Conservation (phyloP, 805 yeast genomes). For the Yarrowia hollandica region DNA sequence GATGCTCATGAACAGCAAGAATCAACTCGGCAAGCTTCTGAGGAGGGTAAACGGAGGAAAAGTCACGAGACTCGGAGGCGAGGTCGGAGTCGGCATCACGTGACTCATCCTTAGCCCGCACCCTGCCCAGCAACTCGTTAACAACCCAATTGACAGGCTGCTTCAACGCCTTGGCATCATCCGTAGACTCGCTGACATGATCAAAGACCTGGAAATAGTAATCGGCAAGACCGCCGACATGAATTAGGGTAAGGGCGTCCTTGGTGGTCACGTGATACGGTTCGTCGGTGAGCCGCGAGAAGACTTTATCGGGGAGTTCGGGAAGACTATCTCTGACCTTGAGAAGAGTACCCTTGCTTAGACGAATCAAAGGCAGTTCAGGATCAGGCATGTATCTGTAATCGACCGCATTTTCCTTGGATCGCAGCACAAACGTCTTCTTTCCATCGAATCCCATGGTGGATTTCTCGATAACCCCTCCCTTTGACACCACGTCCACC, state of each 20-base stretch:
- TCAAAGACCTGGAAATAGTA: slow-evolving; percentile 54
- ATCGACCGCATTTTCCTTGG: slow-evolving; percentile 79
- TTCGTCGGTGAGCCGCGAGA: slow-evolving; percentile 46
- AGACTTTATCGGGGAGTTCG: slow-evolving; percentile 58
- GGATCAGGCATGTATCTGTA: slow-evolving; percentile 95
- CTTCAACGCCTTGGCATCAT: slow-evolving; percentile 44
- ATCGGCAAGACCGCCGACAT: slow-evolving; percentile 50
- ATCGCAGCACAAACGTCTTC: slow-evolving; percentile 63
- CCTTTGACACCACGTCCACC: slow-evolving; percentile 47
- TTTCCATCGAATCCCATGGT: slow-evolving; percentile 93
- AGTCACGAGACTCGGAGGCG: neutral
- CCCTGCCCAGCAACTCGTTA: slow-evolving; percentile 69
- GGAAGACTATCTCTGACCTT: slow-evolving; percentile 50
- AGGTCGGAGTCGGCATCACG: neutral
- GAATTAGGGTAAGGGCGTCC: slow-evolving; percentile 71
- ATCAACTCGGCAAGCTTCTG: slow-evolving; percentile 57
- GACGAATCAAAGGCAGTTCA: slow-evolving; percentile 64
- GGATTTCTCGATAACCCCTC: slow-evolving; percentile 49
- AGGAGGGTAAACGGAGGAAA: slow-evolving; percentile 44
- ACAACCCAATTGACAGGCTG: slow-evolving; percentile 69
- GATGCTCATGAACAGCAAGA: slow-evolving; percentile 46
- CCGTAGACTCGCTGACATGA: slow-evolving; percentile 34
- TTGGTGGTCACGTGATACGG: slow-evolving; percentile 64
- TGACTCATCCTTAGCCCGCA: slow-evolving; percentile 45
- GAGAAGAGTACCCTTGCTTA: slow-evolving; percentile 48